A percentile compares a stretch with the other conserved stretches of the same genome.
Evolutionary conservation across 257 asterid species (phyloP).

Genomic region (Solanum tarapatanum): DNA sequence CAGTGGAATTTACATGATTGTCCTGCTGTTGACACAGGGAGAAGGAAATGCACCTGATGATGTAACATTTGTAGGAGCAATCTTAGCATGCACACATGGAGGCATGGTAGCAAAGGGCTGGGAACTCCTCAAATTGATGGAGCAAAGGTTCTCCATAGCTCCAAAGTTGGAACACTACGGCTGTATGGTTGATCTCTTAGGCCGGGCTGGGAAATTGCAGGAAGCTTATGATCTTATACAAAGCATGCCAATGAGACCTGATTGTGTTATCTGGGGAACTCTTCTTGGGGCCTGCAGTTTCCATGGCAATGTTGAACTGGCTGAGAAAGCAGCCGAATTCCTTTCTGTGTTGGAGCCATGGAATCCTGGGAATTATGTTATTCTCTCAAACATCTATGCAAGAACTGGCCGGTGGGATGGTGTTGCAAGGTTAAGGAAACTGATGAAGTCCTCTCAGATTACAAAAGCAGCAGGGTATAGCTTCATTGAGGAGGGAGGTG

Average conservation of each 20-base stretch:
- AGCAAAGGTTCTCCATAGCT: slow-evolving; percentile 8
- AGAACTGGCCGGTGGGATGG: slow-evolving; percentile 52
- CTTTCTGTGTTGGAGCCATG: slow-evolving; percentile 54
- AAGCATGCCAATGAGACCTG: slow-evolving; percentile 76
- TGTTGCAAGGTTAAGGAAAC: slow-evolving; percentile 59
- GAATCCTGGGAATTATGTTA: slow-evolving; percentile 82
- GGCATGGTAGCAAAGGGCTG: slow-evolving; percentile 53
- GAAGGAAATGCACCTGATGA: slow-evolving; percentile 57
- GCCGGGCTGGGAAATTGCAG: slow-evolving; percentile 59
- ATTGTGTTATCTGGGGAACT: slow-evolving; percentile 81
- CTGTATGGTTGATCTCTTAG: slow-evolving; percentile 82
- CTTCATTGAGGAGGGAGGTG: slow-evolving; percentile 71
- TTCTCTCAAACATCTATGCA: slow-evolving; percentile 79
- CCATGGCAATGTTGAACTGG: slow-evolving; percentile 54
- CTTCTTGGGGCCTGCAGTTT: slow-evolving; percentile 83
- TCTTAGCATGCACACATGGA: slow-evolving; percentile 82
- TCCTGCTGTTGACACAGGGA: slow-evolving; percentile 27
- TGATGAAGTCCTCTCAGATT: slow-evolving; percentile 55
- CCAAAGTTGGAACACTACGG: slow-evolving; percentile 32
- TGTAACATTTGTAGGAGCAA: slow-evolving; percentile 74
- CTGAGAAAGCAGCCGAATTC: slow-evolving; percentile 58
- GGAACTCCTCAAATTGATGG: slow-evolving; percentile 45
- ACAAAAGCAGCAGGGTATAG: slow-evolving; percentile 73
- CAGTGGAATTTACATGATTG: background rate
- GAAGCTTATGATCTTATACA: slow-evolving; percentile 51